Base-by-base conservation (phyloP, 805 yeast species). In the Barnettozyma populi region DNA sequence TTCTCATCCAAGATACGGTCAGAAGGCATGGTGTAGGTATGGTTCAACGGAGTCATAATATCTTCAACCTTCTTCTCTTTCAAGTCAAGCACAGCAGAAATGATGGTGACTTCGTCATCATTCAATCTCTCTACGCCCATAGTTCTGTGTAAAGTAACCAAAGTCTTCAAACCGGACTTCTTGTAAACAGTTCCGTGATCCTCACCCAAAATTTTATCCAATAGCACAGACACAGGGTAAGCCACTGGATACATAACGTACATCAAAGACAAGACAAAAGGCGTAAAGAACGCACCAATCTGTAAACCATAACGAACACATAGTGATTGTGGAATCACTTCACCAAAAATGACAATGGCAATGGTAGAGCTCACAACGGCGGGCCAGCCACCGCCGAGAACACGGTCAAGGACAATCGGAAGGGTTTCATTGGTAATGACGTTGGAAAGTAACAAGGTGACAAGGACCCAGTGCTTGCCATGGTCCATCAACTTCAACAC, bases 401-500 rank as follows among this genome's bases (percentile, higher is more conserved):
- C 85, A 47, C 95, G 76, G 64, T 92, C 98, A 50, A 94, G 74
- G 20, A 92, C 95, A 56, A 92, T 92, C 1, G 99, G 99, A 51
- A 92, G 74, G 2, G 97, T 84, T 66, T 92, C 97, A 64, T 90
- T 90, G 40, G 97, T 90, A 62, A 90, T 87, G 42, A 90, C 97
- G 60, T 90, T 90, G 7, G 89, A 79, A 29, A 90, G 65, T 49
- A 92, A 73, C 52, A 92, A 68, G 2, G 99, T 92, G 31, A 92
- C 97, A 37, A 92, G 75, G 16, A 92, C 90, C 97, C 98, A 90
- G 68, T 92, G 99, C 64, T 92, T 92, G 49, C 98, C 97, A 48
- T 80, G 73, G 36, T 84, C 79, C 46, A 92, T 78, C 54, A 92
- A 72, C 18, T 70, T 63, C 49, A 92, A 74, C 27, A 92, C 98